Evolutionary conservation across 2,329 filamentous ascomycete genomes (phyloP).

Genomic region (Botrytis elliptica): DNA sequence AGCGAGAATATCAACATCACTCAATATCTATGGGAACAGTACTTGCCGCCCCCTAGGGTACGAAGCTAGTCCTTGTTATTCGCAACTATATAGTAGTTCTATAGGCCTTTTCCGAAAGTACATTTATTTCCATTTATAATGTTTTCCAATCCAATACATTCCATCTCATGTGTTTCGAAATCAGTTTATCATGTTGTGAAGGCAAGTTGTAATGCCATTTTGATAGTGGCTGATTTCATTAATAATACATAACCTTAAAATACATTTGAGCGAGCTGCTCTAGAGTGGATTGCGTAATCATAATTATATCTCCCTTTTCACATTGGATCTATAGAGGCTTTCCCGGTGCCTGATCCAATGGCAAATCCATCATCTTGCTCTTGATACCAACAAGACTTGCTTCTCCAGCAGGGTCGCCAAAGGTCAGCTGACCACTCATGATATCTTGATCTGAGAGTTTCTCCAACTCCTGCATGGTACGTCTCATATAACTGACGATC

Average conservation of each 20-base stretch:
- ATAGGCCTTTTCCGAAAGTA: background rate
- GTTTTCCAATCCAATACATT: background rate
- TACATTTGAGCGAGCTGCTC: background rate
- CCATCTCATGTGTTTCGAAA: background rate
- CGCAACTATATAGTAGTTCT: background rate
- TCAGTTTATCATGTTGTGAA: background rate
- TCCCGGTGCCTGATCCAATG: conserved; percentile 35
- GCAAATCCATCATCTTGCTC: conserved; percentile 42
- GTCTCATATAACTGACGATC: conserved; percentile 63
- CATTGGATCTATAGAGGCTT: conserved; percentile 37
- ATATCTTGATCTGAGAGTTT: conserved; percentile 52
- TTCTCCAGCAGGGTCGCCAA: conserved; percentile 47
- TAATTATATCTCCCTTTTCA: background rate
- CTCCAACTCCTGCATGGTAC: conserved; percentile 54
- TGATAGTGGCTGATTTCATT: background rate
- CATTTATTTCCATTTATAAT: background rate
- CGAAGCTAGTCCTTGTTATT: background rate
- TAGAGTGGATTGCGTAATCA: background rate
- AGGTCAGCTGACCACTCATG: conserved; percentile 48
- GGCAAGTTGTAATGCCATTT: background rate
- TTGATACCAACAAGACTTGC: conserved; percentile 41
- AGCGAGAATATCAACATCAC: background rate
- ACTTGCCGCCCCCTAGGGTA: background rate
- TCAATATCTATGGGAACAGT: background rate
- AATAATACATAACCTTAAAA: background rate